Base-by-base conservation (phyloP, 768 basidiomycete species). In the Mycena belliarum region DNA sequence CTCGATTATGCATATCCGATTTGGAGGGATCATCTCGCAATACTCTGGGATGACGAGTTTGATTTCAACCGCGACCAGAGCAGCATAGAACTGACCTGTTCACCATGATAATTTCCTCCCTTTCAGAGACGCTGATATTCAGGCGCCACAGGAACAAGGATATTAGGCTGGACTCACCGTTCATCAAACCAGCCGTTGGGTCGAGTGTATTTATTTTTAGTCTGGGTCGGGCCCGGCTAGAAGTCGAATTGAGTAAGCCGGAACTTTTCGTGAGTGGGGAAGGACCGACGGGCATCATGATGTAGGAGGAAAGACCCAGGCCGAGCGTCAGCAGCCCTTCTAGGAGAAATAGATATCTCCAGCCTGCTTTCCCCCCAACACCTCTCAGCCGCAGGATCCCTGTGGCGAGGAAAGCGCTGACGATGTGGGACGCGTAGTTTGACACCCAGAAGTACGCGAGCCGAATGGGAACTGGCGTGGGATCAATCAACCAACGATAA, bases 371-470 rank as follows among this genome's bases (percentile, higher is more conserved):
- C 0, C 85, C 86, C 16, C 66, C 69, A 7, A 83, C 71, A 20
- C 82, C 85, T 9, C 82, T 75, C 54, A 86, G 73, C 45, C 71
- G 69, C 16, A 88, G 71, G 18, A 88, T 82, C 6, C 86, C 87
- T 0, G 82, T 83, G 0, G 85, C 88, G 10, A 89, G 65, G 68
- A 91, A 89, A 3, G 83, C 82, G 48, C 81, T 77, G 20, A 84
- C 60, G 48, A 89, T 83, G 43, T 79, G 69, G 4, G 81, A 75
- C 2, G 79, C 52, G 51, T 87, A 83, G 67, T 81, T 81, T 5
- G 83, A 82, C 26, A 82, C 75, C 86, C 86, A 90, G 75, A 89
- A 88, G 63, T 78, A 82, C 1, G 85, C 86, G 11, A 89, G 74
- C n/a, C 88, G 80, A 42, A 87, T 79, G 3, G 87, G 84, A 0